These are phyloP conservation scores for Dendrostoma leiphaemia DNA, from an alignment of 2,329 filamentous ascomycete genomes.

Conservation along the genomic window DNA sequence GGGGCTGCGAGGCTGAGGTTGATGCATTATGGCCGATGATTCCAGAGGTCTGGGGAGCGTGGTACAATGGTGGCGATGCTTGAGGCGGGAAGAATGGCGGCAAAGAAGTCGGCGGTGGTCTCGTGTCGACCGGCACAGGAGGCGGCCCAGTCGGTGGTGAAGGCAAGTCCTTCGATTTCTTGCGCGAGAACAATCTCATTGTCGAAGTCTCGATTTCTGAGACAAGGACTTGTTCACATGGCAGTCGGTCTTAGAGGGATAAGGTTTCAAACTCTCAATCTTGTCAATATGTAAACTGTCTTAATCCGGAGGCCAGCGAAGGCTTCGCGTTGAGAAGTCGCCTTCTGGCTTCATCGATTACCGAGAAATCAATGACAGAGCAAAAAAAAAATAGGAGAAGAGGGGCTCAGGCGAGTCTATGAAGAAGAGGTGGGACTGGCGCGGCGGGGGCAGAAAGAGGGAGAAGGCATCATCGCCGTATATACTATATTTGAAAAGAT, in stretches of 20 bases:
- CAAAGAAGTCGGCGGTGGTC: neutral
- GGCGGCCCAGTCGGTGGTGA: slow-evolving; percentile 1
- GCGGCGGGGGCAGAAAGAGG: no score
- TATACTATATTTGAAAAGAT: no score
- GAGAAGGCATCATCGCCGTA: no score
- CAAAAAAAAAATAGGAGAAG: neutral
- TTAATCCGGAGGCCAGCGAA: neutral
- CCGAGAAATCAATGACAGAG: neutral
- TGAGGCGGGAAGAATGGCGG: neutral
- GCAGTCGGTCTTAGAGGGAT: neutral
- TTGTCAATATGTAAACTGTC: no score
- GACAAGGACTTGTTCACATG: neutral
- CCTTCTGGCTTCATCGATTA: neutral
- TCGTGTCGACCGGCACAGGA: slow-evolving; percentile 1
- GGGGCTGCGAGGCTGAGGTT: slow-evolving; percentile 22
- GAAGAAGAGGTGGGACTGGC: neutral
- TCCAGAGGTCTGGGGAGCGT: slow-evolving; percentile 11
- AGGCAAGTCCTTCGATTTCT: slow-evolving; percentile 12
- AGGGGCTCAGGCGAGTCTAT: neutral
- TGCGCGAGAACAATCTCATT: slow-evolving; percentile 17
- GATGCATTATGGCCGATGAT: slow-evolving; percentile 5
- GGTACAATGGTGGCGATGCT: slow-evolving; percentile 2
- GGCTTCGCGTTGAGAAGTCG: neutral
- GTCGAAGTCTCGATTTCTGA: neutral
- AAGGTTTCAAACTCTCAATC: no score